Evolutionary conservation across 345 rosid species (phyloP), one percentile per base, ranked within the genome.

Genomic region (Acer saccharum): DNA sequence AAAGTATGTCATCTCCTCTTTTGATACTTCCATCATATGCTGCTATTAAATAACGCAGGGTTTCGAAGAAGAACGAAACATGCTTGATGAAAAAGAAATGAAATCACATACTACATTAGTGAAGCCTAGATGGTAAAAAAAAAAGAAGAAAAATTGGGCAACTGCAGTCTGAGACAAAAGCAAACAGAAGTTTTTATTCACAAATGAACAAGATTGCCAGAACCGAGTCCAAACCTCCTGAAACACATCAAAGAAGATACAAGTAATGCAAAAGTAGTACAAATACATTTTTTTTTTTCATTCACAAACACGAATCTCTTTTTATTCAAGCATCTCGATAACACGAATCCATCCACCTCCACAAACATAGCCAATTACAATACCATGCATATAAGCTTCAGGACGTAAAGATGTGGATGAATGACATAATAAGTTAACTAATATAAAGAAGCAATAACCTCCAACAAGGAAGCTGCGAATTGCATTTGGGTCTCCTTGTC

Each of bases 401-500:
- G 71, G 77, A 76, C 29, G 13, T 52, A 46, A 76, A 76, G 76
- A 77, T 74, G 75, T n/a, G 43, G 76, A 61, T 21, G 65, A 73
- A 63, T 70, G 71, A 60, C 60, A 64, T 54, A 29, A 55, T 20
- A 72, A 12, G 77, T 72, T 89, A 72, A 87, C 89, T 81, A 81
- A 83, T 72, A 84, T 73, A 90, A 62, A 64, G 98, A 88, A 83
- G 91, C 85, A 65, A 96, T 92, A 80, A 89, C 99, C 90, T 93
- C 99, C 88, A 95, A 84, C 84, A 95, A 90, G 82, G 97, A 88
- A 86, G 90, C 90, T 10, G 90, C 86, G 71, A 96, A 92, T 75
- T 85, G 90, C 99, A 96, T 94, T 81, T 96, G 99, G 54, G 97
- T 92, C 65, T 94, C 98, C 85, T 92, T 90, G 2, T 96, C 88